Evolutionary conservation across 495 filamentous ascomycete species (phyloP), one percentile per base, ranked within the genome.

Genomic region (Aspergillus asperescens): DNA sequence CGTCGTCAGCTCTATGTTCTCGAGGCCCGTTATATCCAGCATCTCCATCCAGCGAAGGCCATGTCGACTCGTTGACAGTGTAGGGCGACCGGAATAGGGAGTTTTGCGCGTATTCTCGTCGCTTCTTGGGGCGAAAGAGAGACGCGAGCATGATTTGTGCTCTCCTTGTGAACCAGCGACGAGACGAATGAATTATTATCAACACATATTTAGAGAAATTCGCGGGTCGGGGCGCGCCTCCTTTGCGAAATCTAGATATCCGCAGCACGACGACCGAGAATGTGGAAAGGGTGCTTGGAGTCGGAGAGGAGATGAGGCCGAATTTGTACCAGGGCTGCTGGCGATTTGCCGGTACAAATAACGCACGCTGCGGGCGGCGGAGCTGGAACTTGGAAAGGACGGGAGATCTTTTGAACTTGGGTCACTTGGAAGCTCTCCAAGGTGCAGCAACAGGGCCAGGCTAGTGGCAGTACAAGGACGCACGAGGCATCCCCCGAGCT

Each of bases 1-100:
- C 65, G 20, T 68, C 63, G 34, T 54, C 59, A 12, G 66, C 62
- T 18, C 67, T 61, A 16, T 73, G 62, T 56, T 12, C 31, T 24
- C 68, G 66, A 13, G 67, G 60, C 18, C 69, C 66, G 12, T 63
- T 55, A 16, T 72, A 68, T 28, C 77, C 79, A 25, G 57, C 22
- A 16, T 54, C 58, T 22, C 57, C 55, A 22, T 57, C 62, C 55
- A 63, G 61, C 54, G 66, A 67, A 12, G 70, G 69, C 38, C 59
- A 62, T 24, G 63, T 59, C 29, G 52, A 64, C 32, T 72, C 64
- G 18, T 48, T 57, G 22, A 64, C 44, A 7, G 65, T 64, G 42
- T 68, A 73, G 1, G 72, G 73, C 8, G 76, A 75, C 0, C 74
- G 75, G 62, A 77, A 81, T 2, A 71, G 68, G 7, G 76, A 78